phyloP scores from a whole-genome alignment of 2,329 filamentous ascomycete genomes.

The Atkinsonella hypoxylon region DNA sequence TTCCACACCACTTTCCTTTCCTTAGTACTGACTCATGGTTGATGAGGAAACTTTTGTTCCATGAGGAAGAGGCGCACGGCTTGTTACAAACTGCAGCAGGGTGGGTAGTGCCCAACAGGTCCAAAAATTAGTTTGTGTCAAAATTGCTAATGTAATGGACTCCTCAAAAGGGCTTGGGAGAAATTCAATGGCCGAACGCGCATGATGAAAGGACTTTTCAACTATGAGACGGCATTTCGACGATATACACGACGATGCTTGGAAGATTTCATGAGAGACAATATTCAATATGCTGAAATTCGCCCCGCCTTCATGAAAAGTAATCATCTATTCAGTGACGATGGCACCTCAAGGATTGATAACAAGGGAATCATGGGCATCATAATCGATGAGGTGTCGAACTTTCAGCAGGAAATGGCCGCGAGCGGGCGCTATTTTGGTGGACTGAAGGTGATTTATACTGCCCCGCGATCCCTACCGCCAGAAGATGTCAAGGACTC shows the following conservation, averaged over 20 bases:
- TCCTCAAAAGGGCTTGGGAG: slow-evolving; percentile 34
- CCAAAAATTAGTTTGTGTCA: neutral
- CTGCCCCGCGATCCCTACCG: slow-evolving; percentile 50
- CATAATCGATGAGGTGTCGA: slow-evolving; percentile 41
- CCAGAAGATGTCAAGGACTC: slow-evolving; percentile 34
- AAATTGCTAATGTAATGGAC: neutral
- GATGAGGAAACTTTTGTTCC: slow-evolving; percentile 48
- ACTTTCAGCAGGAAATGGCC: slow-evolving; percentile 28
- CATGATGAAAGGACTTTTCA: slow-evolving; percentile 62
- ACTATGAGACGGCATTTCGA: slow-evolving; percentile 51
- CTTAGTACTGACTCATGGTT: slow-evolving; percentile 40
- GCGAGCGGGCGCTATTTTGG: slow-evolving; percentile 34
- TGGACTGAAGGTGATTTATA: slow-evolving; percentile 61
- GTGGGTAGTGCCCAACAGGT: slow-evolving; percentile 25
- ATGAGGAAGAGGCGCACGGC: slow-evolving; percentile 46
- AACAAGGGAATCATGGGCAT: slow-evolving; percentile 50
- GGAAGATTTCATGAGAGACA: slow-evolving; percentile 49
- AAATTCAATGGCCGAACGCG: slow-evolving; percentile 58
- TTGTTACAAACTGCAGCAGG: slow-evolving; percentile 37
- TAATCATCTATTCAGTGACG: slow-evolving; percentile 48
- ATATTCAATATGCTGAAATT: slow-evolving; percentile 61
- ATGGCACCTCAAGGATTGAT: slow-evolving; percentile 38
- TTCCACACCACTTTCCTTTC: slow-evolving; percentile 15
- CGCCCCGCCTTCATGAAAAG: slow-evolving; percentile 55
- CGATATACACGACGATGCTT: slow-evolving; percentile 49